phyloP scores from a whole-genome alignment of 2,329 filamentous ascomycete species.

The Hypocreales sp. region DNA sequence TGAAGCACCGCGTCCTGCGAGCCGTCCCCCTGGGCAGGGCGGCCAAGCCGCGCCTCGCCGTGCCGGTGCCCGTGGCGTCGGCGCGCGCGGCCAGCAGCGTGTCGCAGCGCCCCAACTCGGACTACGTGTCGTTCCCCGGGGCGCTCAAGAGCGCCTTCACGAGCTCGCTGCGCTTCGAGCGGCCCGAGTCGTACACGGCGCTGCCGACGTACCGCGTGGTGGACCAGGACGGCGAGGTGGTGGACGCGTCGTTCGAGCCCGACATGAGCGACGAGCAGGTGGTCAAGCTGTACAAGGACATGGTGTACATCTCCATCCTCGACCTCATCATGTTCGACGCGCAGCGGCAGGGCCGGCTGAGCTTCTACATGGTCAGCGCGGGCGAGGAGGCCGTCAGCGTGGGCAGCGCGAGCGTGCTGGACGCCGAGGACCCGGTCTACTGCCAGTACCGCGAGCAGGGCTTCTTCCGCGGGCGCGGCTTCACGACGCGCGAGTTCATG shows the following conservation, averaged over 20 bases:
- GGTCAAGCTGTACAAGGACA: conserved; percentile 46
- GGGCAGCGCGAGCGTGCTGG: conserved; percentile 69
- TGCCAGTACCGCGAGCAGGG: conserved; percentile 91
- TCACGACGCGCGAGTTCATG: conserved; percentile 83
- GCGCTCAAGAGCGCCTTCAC: conserved; percentile 91
- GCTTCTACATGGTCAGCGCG: conserved; percentile 95
- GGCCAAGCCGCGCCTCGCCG: no score
- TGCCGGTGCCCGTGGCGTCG: conserved; percentile 7
- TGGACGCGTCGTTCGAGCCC: conserved; percentile 55
- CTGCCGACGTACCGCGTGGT: conserved; percentile 88
- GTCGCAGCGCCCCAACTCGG: conserved; percentile 39
- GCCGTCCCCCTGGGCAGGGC: no score
- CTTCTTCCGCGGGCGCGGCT: conserved; percentile 79
- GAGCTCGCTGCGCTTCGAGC: conserved; percentile 59
- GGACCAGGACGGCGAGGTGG: conserved; percentile 71
- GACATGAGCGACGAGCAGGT: conserved; percentile 52
- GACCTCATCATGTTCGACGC: conserved; percentile 97
- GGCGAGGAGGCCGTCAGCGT: conserved; percentile 92
- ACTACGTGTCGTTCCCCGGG: conserved; percentile 67
- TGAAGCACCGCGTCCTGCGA: no score
- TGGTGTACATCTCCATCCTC: conserved; percentile 66
- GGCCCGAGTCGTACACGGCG: conserved; percentile 54
- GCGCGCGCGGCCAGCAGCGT: conserved; percentile 29
- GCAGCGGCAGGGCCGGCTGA: conserved; percentile 81
- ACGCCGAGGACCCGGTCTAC: conserved; percentile 79